These are phyloP conservation scores for Xylaria telfairii DNA, from an alignment of 495 filamentous ascomycete species.

Conservation along the genomic window DNA sequence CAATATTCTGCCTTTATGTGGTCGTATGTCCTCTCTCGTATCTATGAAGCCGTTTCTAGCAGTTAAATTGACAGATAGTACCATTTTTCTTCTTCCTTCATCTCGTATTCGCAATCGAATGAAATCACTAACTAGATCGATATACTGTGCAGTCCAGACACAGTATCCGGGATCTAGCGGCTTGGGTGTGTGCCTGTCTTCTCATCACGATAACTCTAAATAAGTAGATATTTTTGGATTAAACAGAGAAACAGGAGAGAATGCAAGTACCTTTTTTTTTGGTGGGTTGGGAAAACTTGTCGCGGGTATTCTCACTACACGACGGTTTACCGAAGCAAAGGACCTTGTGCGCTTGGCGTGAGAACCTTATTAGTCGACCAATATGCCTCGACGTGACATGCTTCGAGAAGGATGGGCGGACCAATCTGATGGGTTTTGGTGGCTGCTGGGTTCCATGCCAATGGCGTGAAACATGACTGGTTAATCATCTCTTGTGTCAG, in stretches of 20 bases:
- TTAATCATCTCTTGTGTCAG: constrained; percentile 12
- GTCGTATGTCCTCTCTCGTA: neutral
- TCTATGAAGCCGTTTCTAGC: neutral
- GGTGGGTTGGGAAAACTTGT: neutral
- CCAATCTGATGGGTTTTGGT: constrained; percentile 25
- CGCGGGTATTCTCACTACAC: neutral
- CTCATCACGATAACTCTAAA: neutral
- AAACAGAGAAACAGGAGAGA: neutral
- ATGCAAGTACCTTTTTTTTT: neutral
- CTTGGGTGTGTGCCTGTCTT: constrained; percentile 3
- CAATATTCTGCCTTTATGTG: neutral
- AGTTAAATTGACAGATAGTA: neutral
- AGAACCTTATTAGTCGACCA: constrained; percentile 28
- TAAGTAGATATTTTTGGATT: constrained; percentile 16
- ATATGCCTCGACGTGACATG: constrained; percentile 21
- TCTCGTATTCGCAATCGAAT: neutral
- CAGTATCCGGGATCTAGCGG: neutral
- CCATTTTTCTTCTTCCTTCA: neutral
- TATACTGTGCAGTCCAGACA: neutral
- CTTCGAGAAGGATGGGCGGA: constrained; percentile 27
- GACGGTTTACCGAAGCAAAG: constrained; percentile 11
- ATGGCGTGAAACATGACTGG: constrained; percentile 22
- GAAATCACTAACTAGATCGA: neutral
- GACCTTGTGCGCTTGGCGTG: constrained; percentile 24
- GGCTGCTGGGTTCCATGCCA: constrained; percentile 24